Evolutionary conservation across 352 stramenopile species (phyloP).

Genomic region (Pythium sp.): DNA sequence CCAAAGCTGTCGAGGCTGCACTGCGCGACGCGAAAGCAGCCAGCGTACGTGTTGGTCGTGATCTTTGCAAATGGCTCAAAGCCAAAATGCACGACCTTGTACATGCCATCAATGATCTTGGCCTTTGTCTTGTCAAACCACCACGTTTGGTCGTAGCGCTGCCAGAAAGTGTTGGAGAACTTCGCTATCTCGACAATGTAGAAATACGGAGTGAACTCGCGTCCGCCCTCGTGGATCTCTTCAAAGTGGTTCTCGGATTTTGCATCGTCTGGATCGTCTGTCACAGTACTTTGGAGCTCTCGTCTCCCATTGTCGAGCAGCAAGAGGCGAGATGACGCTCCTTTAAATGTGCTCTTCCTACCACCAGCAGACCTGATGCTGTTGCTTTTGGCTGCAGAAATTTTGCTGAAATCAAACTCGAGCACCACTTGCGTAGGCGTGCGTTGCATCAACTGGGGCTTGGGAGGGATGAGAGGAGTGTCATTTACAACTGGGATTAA

Average conservation of each 20-base stretch:
- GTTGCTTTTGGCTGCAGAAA: not conserved
- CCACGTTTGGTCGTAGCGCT: conserved; percentile 72
- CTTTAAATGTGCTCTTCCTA: not conserved
- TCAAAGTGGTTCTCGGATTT: conserved; percentile 16
- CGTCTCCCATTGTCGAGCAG: not conserved
- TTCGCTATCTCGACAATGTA: conserved; percentile 62
- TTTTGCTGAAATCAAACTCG: conserved; percentile 14
- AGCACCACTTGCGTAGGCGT: conserved; percentile 23
- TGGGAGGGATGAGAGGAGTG: not conserved
- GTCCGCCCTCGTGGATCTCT: conserved; percentile 31
- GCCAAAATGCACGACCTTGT: conserved; percentile 49
- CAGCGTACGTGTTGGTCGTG: conserved; percentile 49
- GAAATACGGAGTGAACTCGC: conserved; percentile 47
- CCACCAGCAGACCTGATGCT: not conserved
- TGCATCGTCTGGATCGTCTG: not conserved
- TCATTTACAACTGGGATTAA: conserved; percentile 30
- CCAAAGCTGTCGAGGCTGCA: conserved; percentile 53
- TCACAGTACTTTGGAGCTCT: not conserved
- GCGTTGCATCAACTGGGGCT: conserved; percentile 23
- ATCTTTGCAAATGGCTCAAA: conserved; percentile 37
- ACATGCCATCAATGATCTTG: conserved; percentile 59
- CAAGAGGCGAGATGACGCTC: not conserved
- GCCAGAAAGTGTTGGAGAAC: conserved; percentile 72
- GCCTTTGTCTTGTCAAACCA: conserved; percentile 83
- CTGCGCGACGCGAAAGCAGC: conserved; percentile 49